Conservation (phyloP, 192 early-diverging fungal genomes). For the Linnemannia schmuckeri region DNA sequence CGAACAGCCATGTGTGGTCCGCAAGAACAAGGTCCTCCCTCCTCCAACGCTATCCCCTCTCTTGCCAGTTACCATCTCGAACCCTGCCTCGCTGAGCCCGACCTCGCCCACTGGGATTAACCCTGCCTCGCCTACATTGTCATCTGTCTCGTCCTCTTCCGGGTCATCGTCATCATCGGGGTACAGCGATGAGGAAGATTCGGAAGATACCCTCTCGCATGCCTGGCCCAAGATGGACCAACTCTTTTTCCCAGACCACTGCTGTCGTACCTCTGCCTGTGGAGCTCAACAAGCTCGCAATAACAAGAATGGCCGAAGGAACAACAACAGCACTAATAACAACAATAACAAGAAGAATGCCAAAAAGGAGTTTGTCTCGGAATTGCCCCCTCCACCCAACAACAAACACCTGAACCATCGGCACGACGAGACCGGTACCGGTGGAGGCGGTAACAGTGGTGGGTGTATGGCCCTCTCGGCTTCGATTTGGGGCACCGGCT, state of each 20-base stretch:
- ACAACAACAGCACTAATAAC: conserved; percentile 5
- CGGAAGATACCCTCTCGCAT: conserved; percentile 15
- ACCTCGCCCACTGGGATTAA: background rate
- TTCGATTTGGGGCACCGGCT: conserved; percentile 49
- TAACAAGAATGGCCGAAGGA: conserved; percentile 2
- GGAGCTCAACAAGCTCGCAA: background rate
- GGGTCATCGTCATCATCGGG: background rate
- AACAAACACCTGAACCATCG: conserved; percentile 3
- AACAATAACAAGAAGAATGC: background rate
- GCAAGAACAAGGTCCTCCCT: conserved; percentile 48
- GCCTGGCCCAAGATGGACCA: conserved; percentile 48
- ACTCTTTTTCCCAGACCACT: conserved; percentile 53
- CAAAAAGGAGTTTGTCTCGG: conserved; percentile 17
- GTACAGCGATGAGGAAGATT: background rate
- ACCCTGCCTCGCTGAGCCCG: conserved; percentile 35
- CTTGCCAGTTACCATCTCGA: conserved; percentile 31
- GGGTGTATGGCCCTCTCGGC: conserved; percentile 30
- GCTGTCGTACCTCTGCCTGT: conserved; percentile 45
- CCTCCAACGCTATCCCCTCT: conserved; percentile 45
- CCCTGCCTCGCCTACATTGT: background rate
- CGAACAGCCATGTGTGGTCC: conserved; percentile 33
- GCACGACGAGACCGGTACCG: background rate
- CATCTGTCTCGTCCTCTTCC: background rate
- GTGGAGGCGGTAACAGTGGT: background rate
- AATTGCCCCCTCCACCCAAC: conserved; percentile 33